Evolutionary conservation across 2,329 filamentous ascomycete species (phyloP), one percentile per base, ranked within the genome.

Genomic region (Pseudogymnoascus sp.): DNA sequence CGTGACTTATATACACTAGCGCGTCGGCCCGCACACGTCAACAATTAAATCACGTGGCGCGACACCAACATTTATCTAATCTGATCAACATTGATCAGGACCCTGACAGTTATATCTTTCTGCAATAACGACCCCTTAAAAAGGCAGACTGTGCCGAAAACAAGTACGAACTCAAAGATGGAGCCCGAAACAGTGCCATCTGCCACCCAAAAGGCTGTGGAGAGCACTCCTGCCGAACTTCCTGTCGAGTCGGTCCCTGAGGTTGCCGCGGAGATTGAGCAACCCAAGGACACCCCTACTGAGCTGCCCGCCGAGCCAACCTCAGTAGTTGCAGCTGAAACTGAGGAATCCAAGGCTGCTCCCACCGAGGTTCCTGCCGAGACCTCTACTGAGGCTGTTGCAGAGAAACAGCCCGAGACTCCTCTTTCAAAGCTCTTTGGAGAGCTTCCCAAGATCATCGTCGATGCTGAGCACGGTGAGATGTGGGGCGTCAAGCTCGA

Each of bases 401-500:
- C 2, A 1, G 51, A 57, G 28, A 34, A 34, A 8, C 28, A 57
- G 51, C 51, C 65, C 10, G 54, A 62, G 11, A 69, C 67, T 4
- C 71, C 79, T 11, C 78, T 90, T 36, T 75, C 76, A 62, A 78
- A 83, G 66, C 80, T 92, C 67, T 83, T 85, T 66, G 78, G 79
- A 8, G 79, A 80, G 31, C 80, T 93, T 36, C 77, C 83, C 5
- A 75, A 79, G 6, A 83, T 92, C 66, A 76, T 86, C 65, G 77
- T 79, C 60, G 79, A 81, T 65, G 78, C 84, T 62, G 81, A 78
- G 14, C 83, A 96, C 76, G 78, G 78, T 62, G 92, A 97, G 80
- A 90, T 97, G 82, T 98, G 93, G 86, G 93, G 93, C 60, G 86
- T 97, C 63, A 79, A 83, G 34, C 84, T 97, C 51, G 37, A 62